These are phyloP conservation scores for Blastobotrys apis DNA, from an alignment of 1,139 yeast genomes.

Conservation along the genomic window DNA sequence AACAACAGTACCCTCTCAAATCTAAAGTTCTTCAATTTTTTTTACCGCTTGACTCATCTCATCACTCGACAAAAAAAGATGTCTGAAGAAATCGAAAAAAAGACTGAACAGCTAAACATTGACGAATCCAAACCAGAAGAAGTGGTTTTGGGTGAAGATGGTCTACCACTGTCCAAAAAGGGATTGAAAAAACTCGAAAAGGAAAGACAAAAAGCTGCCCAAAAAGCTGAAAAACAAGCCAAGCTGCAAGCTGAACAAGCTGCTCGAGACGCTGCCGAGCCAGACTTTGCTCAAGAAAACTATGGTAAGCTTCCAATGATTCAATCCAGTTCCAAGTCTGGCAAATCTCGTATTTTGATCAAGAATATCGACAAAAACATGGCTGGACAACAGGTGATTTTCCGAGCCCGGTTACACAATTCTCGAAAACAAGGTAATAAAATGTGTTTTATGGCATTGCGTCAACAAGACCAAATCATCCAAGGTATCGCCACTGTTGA, in stretches of 20 bases:
- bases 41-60: no score
- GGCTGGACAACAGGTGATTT: slow-evolving; percentile 73
- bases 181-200: slow-evolving; percentile 93
- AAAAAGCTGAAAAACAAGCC: slow-evolving; percentile 90
- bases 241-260: slow-evolving; percentile 83
- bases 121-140: slow-evolving; percentile 31
- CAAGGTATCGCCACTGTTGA: slow-evolving; percentile 79
- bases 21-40: no score
- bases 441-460: slow-evolving; percentile 80
- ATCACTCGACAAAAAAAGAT: slow-evolving; percentile 15
- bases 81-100: slow-evolving; percentile 27
- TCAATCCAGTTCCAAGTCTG: slow-evolving; percentile 68
- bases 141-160: slow-evolving; percentile 53
- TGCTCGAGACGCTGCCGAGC: slow-evolving; percentile 74
- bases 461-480: slow-evolving; percentile 80
- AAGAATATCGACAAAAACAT: slow-evolving; percentile 50
- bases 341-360: slow-evolving; percentile 55
- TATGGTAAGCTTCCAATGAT: slow-evolving; percentile 88
- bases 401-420: slow-evolving; percentile 92
- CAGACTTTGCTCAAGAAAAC: slow-evolving; percentile 79
- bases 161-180: slow-evolving; percentile 91
- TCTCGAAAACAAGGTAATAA: slow-evolving; percentile 96
- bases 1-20: background rate
- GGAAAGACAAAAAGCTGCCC: slow-evolving; percentile 86
- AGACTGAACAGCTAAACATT: slow-evolving; percentile 26